Base-by-base conservation (phyloP, 2,329 filamentous ascomycete genomes). In the Fusarium nurragi region DNA sequence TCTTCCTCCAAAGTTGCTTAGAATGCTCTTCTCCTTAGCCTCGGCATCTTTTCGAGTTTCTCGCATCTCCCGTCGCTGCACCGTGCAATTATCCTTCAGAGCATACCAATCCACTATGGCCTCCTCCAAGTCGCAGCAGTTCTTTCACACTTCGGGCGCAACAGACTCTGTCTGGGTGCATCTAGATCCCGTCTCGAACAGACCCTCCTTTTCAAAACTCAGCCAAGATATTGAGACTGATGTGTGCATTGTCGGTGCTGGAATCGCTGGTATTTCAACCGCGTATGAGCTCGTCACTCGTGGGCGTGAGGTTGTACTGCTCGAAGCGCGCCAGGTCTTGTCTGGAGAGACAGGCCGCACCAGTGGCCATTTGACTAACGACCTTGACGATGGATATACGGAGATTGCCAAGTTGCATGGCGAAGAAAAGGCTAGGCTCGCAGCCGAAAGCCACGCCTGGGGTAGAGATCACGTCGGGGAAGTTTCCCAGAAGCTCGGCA, bases 361-460 rank as follows among this genome's bases (percentile, higher is more conserved):
- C 0, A 82, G 78, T 38, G 84, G 84, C 0, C 84, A 87, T 66
- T 71, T 87, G 26, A 79, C 83, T 4, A 86, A 79, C 55, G 81
- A 81, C 5, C 73, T 87, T 4, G 85, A 87, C 26, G 84, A 85
- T 48, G 79, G 80, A 4, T 87, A 85, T 57, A 66, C 76, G 1
- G 76, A 79, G 22, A 84, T 87, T 49, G 77, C 77, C 9, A 80
- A 80, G 72, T 84, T 84, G 71, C 84, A 86, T 47, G 83, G 84
- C 1, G 71, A 80, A 19, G 73, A 78, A 0, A 82, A 83, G 2
- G 84, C 84, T 0, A 77, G 77, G 54, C 65, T 74, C 1, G 83
- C 83, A 0, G 84, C 83, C 0, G 83, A 87, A 16, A 85, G 83
- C 23, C 84, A 87, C 53, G 76, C 77, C 1, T 87, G 83, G 81